phyloP scores from a whole-genome alignment of 441 rosid genomes.

The Capsella rubella region DNA sequence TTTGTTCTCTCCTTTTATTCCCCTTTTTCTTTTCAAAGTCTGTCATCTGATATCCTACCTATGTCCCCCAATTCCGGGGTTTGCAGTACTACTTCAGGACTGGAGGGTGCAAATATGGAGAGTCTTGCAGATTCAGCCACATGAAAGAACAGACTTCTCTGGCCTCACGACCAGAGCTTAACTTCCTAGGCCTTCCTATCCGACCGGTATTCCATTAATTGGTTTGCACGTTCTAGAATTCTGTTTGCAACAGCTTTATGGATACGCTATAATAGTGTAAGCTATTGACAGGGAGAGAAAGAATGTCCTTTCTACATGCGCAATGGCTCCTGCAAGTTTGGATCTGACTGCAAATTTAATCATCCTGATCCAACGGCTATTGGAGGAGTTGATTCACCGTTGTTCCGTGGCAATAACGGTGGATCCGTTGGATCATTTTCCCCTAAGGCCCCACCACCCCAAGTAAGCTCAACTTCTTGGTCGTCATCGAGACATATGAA shows the following conservation, averaged over 20 bases:
- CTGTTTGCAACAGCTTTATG: conserved; percentile 1
- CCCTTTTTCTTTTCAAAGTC: neutral
- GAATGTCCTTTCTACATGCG: conserved; percentile 98
- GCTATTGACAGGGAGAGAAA: conserved; percentile 75
- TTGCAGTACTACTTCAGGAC: conserved; percentile 89
- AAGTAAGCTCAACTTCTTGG: conserved; percentile 66
- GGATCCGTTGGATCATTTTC: conserved; percentile 73
- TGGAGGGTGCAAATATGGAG: conserved; percentile 97
- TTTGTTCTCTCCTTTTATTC: neutral
- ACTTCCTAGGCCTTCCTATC: conserved; percentile 92
- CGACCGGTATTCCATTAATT: conserved; percentile 61
- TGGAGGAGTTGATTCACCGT: conserved; percentile 61
- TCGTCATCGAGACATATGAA: conserved; percentile 64
- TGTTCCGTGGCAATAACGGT: conserved; percentile 60
- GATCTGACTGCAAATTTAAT: conserved; percentile 81
- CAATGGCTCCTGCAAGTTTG: conserved; percentile 94
- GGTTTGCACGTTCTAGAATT: conserved; percentile 12
- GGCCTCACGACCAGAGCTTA: conserved; percentile 59
- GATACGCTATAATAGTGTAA: conserved; percentile 36
- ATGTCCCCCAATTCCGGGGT: conserved; percentile 40
- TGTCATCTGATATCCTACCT: conserved; percentile 21
- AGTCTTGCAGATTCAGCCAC: conserved; percentile 90
- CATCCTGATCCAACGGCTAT: conserved; percentile 88
- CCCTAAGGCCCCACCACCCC: conserved; percentile 57
- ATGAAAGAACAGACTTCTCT: conserved; percentile 48